Evolutionary conservation across 352 stramenopile genomes (phyloP), one percentile per base, ranked within the genome.

Genomic region (Pythium sp.): DNA sequence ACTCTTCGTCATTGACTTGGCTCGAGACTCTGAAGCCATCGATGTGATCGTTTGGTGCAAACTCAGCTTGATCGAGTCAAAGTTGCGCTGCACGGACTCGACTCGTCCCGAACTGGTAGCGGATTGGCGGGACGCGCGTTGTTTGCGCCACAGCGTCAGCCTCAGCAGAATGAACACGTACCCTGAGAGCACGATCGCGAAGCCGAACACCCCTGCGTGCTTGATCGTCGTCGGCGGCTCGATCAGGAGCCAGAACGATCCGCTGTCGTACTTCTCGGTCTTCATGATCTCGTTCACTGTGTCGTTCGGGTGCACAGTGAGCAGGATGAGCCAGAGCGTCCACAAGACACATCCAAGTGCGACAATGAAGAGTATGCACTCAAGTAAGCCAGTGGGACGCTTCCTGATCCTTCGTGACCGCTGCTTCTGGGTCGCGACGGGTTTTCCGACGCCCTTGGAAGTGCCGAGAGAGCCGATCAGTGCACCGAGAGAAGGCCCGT

Each of bases 221-320:
- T 62, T 57, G 30, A 79, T 61, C 34, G 41, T 38, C 1, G 54
- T 24, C 15, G 74, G 58, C 20, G 76, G 68, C 14, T 84, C 71
- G 6, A 74, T 62, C 0, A 87, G 15, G 9, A 78, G 36, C 72
- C 76, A 86, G 59, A 81, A 84, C 5, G 67, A 64, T 4, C 76
- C 74, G 15, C 75, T 53, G 57, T 81, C 75, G 14, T 75, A 71
- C 4, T 70, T 51, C 22, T 64, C 30, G 1, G 79, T 83, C 5
- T 49, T 12, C 68, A 76, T 83, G 36, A 80, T 11, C 38, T 66
- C 67, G 58, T 82, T 84, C 57, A 77, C 69, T 0, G 63, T 71
- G 5, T 71, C 41, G 30, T 80, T 84, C 12, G 79, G 74, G 0
- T 71, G 43, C 11, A 72, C 12, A 0, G 75, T 74, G 26, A 84